Evolutionary conservation across 1,284 basidiomycete genomes (phyloP).

Genomic region (Malassezia equina): DNA sequence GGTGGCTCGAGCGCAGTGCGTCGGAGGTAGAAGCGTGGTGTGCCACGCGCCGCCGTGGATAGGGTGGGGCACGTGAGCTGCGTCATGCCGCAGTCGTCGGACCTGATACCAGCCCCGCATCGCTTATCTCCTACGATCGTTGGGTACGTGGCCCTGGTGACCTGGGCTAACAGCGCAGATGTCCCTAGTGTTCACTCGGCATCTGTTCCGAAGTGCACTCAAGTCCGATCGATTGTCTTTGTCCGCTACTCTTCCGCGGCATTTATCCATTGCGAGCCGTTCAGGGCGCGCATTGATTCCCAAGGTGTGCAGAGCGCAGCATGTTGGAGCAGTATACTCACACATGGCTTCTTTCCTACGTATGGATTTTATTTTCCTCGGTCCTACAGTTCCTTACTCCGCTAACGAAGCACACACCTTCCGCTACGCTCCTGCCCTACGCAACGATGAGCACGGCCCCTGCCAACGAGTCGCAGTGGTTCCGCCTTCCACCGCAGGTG

Average conservation of each 20-base stretch:
- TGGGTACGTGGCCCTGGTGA: not conserved
- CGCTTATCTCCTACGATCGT: not conserved
- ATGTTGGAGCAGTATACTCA: conserved; percentile 6
- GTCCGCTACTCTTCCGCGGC: not conserved
- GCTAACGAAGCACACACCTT: not conserved
- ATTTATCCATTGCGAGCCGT: not conserved
- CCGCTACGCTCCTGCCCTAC: not conserved
- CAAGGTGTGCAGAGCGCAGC: conserved; percentile 1
- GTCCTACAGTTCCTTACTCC: not conserved
- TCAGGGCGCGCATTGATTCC: not conserved
- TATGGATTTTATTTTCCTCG: not conserved
- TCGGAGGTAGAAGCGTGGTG: not conserved
- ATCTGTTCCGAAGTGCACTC: not conserved
- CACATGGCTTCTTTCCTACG: not conserved
- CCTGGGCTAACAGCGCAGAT: not conserved
- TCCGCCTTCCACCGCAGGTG: conserved; percentile 66
- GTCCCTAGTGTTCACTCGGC: not conserved
- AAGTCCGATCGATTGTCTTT: not conserved
- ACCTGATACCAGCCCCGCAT: not conserved
- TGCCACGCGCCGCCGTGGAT: not conserved
- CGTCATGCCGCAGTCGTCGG: not conserved
- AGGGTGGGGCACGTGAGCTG: not conserved
- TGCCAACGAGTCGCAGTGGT: conserved; percentile 41
- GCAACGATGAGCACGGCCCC: not conserved
- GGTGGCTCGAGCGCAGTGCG: conserved; percentile 56